Evolutionary conservation across 345 rosid genomes (phyloP), one percentile per base, ranked within the genome.

Genomic region (Aethionema arabicum): DNA sequence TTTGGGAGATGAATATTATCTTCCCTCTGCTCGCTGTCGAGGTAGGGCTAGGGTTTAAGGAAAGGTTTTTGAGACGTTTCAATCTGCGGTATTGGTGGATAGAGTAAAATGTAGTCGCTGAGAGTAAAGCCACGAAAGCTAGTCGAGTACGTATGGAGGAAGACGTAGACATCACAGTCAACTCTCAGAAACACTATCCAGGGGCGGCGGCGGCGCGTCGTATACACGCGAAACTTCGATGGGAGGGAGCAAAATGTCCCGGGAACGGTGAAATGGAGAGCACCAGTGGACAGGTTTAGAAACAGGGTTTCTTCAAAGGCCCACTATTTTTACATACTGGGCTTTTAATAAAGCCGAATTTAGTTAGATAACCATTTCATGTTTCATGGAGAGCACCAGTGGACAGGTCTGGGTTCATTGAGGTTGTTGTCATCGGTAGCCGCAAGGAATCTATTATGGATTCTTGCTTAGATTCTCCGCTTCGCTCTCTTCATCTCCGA

Each of bases 101-200:
- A 77, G 83, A 87, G 79, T 85, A 92, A 65, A 89, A 52, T 43
- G 98, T 81, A 61, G 96, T 68, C 60, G 87, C 91, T 5, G 98
- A 87, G 77, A 92, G 85, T 53, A 92, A 59, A 36, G 88, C 88
- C 12, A 89, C 74, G 38, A 92, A 77, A 8, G 91, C 77, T 12
- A 87, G 46, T 56, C 88, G 95, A 40, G 84, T 72, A 16, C 81
- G 78, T 35, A 79, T 46, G 21, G 93, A 81, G 5, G 80, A 76
- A 4, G 75, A 56, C 32, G 85, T 54, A 52, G 66, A n/a, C 75
- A 72, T 72, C 31, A 27, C 44, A 31, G 11, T 9, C 56, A 45
- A 15, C 31, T 35, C 30, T 33, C 7, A 5, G 42, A 41, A 29
- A 10, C 11, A 7, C 37, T 1, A 5, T 56, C 2, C 4, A 27